Evolutionary conservation across 176 grass and related monocot species (phyloP).

Genomic region (Ananas comosus): DNA sequence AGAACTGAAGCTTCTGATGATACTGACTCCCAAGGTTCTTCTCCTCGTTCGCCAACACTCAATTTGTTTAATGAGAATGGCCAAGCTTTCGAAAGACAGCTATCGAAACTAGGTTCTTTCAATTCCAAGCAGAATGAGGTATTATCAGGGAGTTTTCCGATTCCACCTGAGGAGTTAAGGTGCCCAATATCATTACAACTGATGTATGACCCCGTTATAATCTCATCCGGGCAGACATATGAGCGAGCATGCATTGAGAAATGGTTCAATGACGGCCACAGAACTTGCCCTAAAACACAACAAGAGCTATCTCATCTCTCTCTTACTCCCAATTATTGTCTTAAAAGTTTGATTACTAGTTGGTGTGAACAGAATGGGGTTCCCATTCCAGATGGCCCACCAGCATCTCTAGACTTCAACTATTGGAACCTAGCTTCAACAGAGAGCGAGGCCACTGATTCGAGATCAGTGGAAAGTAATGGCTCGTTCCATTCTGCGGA

Average conservation of each 20-base stretch:
- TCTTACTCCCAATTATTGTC: slow-evolving; percentile 72
- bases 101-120: slow-evolving; percentile 31
- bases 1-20: slow-evolving; percentile 31
- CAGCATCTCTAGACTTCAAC: slow-evolving; percentile 68
- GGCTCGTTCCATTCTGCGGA: not conserved
- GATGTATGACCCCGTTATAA: slow-evolving; percentile 77
- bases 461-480: slow-evolving; percentile 6
- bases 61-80: slow-evolving; percentile 17
- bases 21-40: slow-evolving; percentile 36
- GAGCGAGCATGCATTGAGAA: slow-evolving; percentile 87
- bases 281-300: slow-evolving; percentile 74
- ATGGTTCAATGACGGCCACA: slow-evolving; percentile 61
- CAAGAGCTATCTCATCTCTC: slow-evolving; percentile 47
- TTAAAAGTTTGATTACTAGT: slow-evolving; percentile 68
- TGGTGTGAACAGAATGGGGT: slow-evolving; percentile 83
- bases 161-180: slow-evolving; percentile 68
- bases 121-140: slow-evolving; percentile 38
- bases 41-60: slow-evolving; percentile 30
- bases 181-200: slow-evolving; percentile 88
- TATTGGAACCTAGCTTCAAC: slow-evolving; percentile 39
- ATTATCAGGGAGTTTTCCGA: slow-evolving; percentile 60
- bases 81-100: slow-evolving; percentile 20
- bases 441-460: slow-evolving; percentile 18
- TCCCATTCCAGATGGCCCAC: slow-evolving; percentile 39
- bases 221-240: slow-evolving; percentile 83